Conservation (phyloP, 805 yeast genomes). For the Candida wancherniae region DNA sequence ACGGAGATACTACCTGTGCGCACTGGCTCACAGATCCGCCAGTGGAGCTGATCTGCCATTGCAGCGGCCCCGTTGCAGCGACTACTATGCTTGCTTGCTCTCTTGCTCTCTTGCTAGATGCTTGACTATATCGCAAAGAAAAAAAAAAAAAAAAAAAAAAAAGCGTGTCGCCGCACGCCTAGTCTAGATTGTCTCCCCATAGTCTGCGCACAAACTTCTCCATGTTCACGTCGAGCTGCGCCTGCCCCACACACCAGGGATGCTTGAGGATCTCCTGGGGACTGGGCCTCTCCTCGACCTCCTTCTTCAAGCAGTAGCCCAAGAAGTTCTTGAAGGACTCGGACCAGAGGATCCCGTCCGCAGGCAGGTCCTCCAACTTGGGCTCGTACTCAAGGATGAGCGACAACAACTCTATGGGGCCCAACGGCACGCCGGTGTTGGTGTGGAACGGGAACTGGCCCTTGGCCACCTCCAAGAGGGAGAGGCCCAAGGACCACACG, state of each 20-base stretch:
- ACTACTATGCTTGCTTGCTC: too few relatives aligned
- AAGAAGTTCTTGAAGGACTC: constrained; percentile 78
- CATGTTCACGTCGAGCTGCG: constrained; percentile 72
- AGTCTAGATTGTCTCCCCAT: too few relatives aligned
- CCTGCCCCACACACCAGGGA: constrained; percentile 87
- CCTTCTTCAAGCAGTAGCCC: constrained; percentile 74
- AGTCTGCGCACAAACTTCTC: constrained; percentile 73
- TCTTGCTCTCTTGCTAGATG: too few relatives aligned
- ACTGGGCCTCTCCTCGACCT: constrained; percentile 75
- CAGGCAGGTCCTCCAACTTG: constrained; percentile 69
- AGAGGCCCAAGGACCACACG: constrained; percentile 93
- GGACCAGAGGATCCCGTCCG: constrained; percentile 74
- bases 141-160: too few relatives aligned
- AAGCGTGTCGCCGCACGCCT: too few relatives aligned
- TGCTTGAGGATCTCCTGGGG: constrained; percentile 91
- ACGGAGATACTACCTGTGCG: too few relatives aligned
- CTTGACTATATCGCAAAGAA: too few relatives aligned
- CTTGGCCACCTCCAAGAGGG: constrained; percentile 86
- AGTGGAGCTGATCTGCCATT: too few relatives aligned
- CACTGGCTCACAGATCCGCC: too few relatives aligned
- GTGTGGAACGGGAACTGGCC: constrained; percentile 75
- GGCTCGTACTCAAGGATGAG: constrained; percentile 83
- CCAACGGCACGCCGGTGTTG: constrained; percentile 34
- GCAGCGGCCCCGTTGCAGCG: too few relatives aligned
- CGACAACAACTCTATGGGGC: constrained; percentile 80